Percentiles rank a stretch among this genome's conserved stretches.
Conservation (phyloP, 208 protist genomes). For the Leishmania mexicana region DNA sequence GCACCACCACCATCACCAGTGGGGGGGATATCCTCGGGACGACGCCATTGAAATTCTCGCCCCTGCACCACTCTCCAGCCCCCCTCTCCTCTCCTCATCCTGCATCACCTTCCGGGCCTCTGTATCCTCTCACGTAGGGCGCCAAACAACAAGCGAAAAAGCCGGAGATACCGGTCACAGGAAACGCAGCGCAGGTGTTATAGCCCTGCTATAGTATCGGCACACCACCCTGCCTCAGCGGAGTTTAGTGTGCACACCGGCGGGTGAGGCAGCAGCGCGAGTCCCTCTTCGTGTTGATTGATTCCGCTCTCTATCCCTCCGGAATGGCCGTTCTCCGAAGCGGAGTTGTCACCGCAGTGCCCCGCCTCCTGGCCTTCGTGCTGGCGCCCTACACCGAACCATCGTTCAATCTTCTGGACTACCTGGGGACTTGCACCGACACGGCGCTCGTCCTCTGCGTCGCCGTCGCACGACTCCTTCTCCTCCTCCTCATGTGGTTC, state of each 20-base stretch:
- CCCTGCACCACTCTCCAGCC: not conserved
- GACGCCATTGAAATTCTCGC: not conserved
- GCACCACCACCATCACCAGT: not conserved
- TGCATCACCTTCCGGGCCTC: not conserved
- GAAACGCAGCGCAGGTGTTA: not conserved
- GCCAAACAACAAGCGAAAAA: not conserved
- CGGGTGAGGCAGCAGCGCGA: not conserved
- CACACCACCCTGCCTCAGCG: not conserved
- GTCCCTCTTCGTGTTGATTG: not conserved
- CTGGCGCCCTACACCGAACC: slow-evolving; percentile 17
- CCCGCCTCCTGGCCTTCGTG: not conserved
- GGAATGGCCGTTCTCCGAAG: not conserved
- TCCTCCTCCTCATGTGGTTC: slow-evolving; percentile 54
- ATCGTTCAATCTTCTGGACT: slow-evolving; percentile 38
- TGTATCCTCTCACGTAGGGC: not conserved
- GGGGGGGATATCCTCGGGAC: not conserved
- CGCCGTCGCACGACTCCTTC: slow-evolving; percentile 36
- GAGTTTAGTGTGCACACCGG: not conserved
- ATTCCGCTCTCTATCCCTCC: not conserved
- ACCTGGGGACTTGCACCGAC: slow-evolving; percentile 50
- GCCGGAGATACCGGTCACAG: not conserved
- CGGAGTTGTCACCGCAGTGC: not conserved
- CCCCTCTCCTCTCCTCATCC: not conserved
- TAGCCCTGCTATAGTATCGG: not conserved
- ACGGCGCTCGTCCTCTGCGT: slow-evolving; percentile 42